These are phyloP conservation scores for Cochlearia excelsa DNA, from an alignment of 345 rosid genomes.

Conservation along the genomic window DNA sequence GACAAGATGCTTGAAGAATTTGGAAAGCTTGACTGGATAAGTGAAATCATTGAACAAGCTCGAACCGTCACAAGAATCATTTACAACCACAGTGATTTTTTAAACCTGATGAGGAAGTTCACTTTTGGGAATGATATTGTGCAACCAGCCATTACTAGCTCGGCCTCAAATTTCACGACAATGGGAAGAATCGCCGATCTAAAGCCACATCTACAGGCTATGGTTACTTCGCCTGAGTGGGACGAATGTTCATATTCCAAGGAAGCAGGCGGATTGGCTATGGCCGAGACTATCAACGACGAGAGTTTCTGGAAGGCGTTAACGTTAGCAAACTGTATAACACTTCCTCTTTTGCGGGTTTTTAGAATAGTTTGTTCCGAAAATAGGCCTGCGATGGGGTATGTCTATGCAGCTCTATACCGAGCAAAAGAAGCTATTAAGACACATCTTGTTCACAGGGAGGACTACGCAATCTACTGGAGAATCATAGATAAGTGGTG, in stretches of 20 bases:
- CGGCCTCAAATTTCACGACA: slow-evolving; percentile 64
- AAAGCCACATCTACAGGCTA: slow-evolving; percentile 61
- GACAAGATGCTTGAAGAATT: slow-evolving; percentile 81
- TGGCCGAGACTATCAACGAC: slow-evolving; percentile 57
- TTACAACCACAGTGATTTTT: slow-evolving; percentile 60
- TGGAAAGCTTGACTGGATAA: slow-evolving; percentile 50
- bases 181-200: slow-evolving; percentile 56
- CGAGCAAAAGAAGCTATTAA: slow-evolving; percentile 77
- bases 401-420: slow-evolving; percentile 69
- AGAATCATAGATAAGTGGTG: slow-evolving; percentile 70
- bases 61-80: slow-evolving; percentile 65
- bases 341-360: slow-evolving; percentile 62
- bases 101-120: slow-evolving; percentile 71
- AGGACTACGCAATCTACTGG: slow-evolving; percentile 73
- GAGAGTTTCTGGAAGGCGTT: slow-evolving; percentile 73
- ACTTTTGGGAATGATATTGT: slow-evolving; percentile 70
- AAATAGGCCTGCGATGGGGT: slow-evolving; percentile 81
- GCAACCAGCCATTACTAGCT: slow-evolving; percentile 51
- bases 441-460: slow-evolving; percentile 60
- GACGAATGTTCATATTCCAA: slow-evolving; percentile 61
- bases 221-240: slow-evolving; percentile 90
- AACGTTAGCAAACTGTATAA: slow-evolving; percentile 45
- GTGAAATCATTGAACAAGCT: slow-evolving; percentile 63
- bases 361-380: slow-evolving; percentile 49
- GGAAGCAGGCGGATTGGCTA: slow-evolving; percentile 63